A percentile compares a stretch with the other conserved stretches of the same genome.
phyloP scores from a whole-genome alignment of 805 yeast species.

The Candida corydali region DNA sequence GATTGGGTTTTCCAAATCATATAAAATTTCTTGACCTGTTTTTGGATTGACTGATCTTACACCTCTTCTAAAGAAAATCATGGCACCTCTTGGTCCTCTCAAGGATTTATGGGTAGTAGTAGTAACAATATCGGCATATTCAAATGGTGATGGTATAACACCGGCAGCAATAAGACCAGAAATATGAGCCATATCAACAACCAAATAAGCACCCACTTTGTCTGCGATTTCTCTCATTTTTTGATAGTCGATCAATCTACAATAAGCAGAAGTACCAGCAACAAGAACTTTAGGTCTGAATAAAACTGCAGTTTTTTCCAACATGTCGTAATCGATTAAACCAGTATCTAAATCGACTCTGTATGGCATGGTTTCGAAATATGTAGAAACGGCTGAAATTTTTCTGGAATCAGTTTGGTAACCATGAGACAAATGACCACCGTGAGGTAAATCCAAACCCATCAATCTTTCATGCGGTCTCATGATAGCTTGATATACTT shows the following conservation, averaged over 20 bases:
- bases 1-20: slow-evolving; percentile 86
- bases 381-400: slow-evolving; percentile 87
- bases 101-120: slow-evolving; percentile 97
- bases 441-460: slow-evolving; percentile 98
- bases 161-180: slow-evolving; percentile 95
- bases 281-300: slow-evolving; percentile 94
- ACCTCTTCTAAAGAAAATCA: slow-evolving; percentile 96
- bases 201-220: slow-evolving; percentile 85
- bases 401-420: slow-evolving; percentile 88
- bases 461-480: slow-evolving; percentile 88
- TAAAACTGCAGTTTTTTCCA: slow-evolving; percentile 75
- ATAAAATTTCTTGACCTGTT: slow-evolving; percentile 78
- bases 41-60: slow-evolving; percentile 71
- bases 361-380: slow-evolving; percentile 98
- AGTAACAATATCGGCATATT: slow-evolving; percentile 91
- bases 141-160: slow-evolving; percentile 89
- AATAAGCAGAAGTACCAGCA: slow-evolving; percentile 97
- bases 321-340: slow-evolving; percentile 83
- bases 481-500: slow-evolving; percentile 85
- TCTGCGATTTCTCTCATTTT: slow-evolving; percentile 90
- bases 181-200: slow-evolving; percentile 97
- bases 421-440: slow-evolving; percentile 97
- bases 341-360: slow-evolving; percentile 85
- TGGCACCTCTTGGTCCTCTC: slow-evolving; percentile 99
- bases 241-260: slow-evolving; percentile 84